Base-by-base conservation (phyloP, 139 green algal genomes). In the Auxenochlorella protothecoides region DNA sequence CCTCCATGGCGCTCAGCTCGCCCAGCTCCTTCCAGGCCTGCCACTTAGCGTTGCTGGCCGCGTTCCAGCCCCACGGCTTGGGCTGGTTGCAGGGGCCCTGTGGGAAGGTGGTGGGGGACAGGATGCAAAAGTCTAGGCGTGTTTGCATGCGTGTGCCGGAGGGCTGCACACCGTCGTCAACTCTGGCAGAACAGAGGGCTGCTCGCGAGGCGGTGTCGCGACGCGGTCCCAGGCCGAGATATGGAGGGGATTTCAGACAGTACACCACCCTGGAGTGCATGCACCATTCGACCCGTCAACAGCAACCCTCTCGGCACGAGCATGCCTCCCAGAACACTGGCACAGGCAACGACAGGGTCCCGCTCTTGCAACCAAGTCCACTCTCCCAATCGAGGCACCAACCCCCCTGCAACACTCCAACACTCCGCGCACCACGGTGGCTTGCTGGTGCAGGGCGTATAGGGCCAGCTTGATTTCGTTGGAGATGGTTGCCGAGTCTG, bases 31-130 rank as follows among this genome's bases (percentile, higher is more conserved):
- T 89, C 88, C 89, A 95, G 11, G 74, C 76, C 59, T 87, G 77
- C 81, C 85, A 92, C 76, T 97, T 97, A 3, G 92, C 88, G 56
- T 77, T 82, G 80, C 94, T 90, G 54, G 93, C 85, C 51, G 91
- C 83, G 63, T 95, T 93, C 89, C 89, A 97, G 0, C 82, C 84
- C 88, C 92, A 97, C 9, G 92, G 92, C 80, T 92, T 92, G 52
- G 84, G 66, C 10, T 85, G 83, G 11, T 82, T 94, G 87, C 87
- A 95, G 8, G 90, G 86, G 0, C 92, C 92, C 12, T 84, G 68
- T 63, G 64, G n/a, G 59, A 12, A 64, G 56, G 6, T 8, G 55
- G 55, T 9, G 57, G 57, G 57, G 57, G 57, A 15, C 9, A 62
- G 57, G 57, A 62, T 0, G 11, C 9, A 62, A 2, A 62, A 44